A percentile compares a stretch with the other conserved stretches of the same genome.
phyloP scores from a whole-genome alignment of 1,284 basidiomycete genomes.

The Fomitopsis palustris region DNA sequence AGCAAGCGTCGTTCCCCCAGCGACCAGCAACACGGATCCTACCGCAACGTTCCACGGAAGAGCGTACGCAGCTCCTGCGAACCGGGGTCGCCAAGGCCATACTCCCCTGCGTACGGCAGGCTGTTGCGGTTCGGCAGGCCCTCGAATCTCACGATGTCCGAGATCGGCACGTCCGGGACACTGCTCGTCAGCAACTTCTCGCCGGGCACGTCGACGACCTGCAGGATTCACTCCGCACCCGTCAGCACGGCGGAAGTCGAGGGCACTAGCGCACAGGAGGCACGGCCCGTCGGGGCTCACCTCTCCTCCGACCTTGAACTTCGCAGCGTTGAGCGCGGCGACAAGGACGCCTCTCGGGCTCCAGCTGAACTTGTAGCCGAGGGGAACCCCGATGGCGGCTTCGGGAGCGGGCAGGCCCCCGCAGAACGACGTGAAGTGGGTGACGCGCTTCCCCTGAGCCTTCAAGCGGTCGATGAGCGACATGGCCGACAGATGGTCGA shows the following conservation, averaged over 20 bases:
- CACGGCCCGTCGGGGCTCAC: constrained; percentile 32
- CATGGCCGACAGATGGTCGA: constrained; percentile 91
- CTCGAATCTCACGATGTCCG: constrained; percentile 71
- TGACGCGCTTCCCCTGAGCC: constrained; percentile 56
- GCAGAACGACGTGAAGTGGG: constrained; percentile 90
- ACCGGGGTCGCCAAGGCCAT: constrained; percentile 51
- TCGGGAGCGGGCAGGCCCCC: constrained; percentile 90
- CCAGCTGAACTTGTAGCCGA: constrained; percentile 97
- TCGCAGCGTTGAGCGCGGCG: constrained; percentile 78
- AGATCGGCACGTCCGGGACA: constrained; percentile 68
- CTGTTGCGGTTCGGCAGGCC: constrained; percentile 91
- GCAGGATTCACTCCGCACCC: constrained; percentile 8
- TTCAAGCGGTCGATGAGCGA: constrained; percentile 64
- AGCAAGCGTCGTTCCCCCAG: not conserved
- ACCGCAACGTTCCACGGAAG: constrained; percentile 86
- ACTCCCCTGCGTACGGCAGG: constrained; percentile 71
- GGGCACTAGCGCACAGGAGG: too few relatives aligned
- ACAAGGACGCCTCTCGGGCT: constrained; percentile 85
- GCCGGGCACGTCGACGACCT: constrained; percentile 54
- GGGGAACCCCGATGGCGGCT: constrained; percentile 51
- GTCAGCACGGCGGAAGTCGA: not conserved
- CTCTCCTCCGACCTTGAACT: constrained; percentile 60
- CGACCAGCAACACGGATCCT: constrained; percentile 8
- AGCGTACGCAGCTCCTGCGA: constrained; percentile 56
- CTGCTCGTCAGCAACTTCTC: constrained; percentile 51